Conservation (phyloP, 192 early-diverging fungal genomes). For the Obelidium mucronatum region DNA sequence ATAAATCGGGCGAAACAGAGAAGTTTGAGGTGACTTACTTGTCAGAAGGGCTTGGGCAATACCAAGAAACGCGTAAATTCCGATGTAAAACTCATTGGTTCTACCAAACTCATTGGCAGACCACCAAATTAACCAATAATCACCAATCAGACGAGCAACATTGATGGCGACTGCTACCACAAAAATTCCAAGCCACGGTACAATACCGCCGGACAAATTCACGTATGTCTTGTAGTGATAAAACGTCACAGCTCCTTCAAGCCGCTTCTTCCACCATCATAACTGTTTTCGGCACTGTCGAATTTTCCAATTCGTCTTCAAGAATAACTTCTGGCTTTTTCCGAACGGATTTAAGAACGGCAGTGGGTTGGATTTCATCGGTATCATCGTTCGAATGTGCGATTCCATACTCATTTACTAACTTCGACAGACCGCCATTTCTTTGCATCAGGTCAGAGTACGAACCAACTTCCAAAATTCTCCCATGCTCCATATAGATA, state of each 20-base stretch:
- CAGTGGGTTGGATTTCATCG: background rate
- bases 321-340: background rate
- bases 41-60: background rate
- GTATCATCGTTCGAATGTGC: background rate
- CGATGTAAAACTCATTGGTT: background rate
- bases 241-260: constrained; percentile 72
- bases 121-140: constrained; percentile 32
- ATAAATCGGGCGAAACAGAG: no score
- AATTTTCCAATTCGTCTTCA: background rate
- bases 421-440: constrained; percentile 38
- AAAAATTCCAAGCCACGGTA: constrained; percentile 45
- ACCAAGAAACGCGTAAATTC: background rate
- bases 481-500: constrained; percentile 68
- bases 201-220: constrained; percentile 42
- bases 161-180: constrained; percentile 53
- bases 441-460: constrained; percentile 60
- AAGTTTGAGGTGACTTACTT: background rate
- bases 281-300: constrained; percentile 53
- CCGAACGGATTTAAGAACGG: background rate
- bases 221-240: constrained; percentile 26
- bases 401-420: constrained; percentile 30
- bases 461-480: constrained; percentile 63
- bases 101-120: background rate
- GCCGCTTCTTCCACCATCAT: constrained; percentile 77
- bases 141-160: constrained; percentile 1